Conservation (phyloP, 1,284 basidiomycete genomes). For the Ceratobasidium sp. region DNA sequence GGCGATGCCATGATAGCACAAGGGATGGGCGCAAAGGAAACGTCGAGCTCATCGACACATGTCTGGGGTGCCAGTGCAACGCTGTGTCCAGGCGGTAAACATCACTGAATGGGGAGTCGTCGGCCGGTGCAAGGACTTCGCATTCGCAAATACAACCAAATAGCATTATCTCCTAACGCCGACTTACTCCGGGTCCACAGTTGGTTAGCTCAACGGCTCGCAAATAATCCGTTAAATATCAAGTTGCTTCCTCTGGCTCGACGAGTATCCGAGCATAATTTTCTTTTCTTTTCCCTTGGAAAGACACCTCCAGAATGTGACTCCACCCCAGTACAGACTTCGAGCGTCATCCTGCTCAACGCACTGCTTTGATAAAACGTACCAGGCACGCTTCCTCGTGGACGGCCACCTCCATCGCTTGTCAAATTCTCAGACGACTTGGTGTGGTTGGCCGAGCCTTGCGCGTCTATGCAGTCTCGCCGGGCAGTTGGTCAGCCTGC, state of each 20-base stretch:
- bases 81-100: constrained; percentile 5
- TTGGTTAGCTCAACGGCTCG: background rate
- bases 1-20: background rate
- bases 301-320: background rate
- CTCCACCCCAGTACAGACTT: background rate
- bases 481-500: too few species aligned
- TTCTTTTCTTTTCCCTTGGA: background rate
- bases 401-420: background rate
- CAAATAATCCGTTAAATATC: background rate
- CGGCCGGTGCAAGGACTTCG: background rate
- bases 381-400: background rate
- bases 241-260: background rate
- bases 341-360: constrained; percentile 1
- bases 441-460: background rate
- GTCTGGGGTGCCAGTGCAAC: background rate
- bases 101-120: background rate
- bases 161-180: background rate
- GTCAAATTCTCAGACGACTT: background rate
- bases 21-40: background rate
- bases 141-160: background rate
- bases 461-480: background rate
- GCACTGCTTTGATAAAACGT: background rate
- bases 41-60: background rate
- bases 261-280: too few species aligned
- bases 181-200: too few species aligned